Evolutionary conservation across 129 eudicot species (phyloP).

Genomic region (Gnaphalium uliginosum): DNA sequence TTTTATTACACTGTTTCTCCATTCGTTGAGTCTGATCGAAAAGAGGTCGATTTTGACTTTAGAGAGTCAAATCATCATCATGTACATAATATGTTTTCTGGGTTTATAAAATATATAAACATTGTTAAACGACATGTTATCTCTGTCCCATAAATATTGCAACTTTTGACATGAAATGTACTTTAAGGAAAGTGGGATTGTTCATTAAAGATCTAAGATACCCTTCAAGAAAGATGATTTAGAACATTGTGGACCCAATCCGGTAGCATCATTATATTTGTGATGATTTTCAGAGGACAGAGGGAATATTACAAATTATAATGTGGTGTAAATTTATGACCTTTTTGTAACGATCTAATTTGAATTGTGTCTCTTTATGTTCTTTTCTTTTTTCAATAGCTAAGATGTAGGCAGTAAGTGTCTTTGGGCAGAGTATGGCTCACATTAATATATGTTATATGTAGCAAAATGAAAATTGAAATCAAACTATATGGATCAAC

Average conservation of each 20-base stretch:
- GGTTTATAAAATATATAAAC: neutral
- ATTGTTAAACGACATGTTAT: neutral
- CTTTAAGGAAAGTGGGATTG: slow-evolving; percentile 2
- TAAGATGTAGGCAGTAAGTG: slow-evolving; percentile 8
- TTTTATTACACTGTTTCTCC: neutral
- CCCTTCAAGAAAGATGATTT: neutral
- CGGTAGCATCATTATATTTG: neutral
- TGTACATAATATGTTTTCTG: slow-evolving; percentile 3
- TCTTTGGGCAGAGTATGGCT: neutral
- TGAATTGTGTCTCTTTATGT: slow-evolving; percentile 7
- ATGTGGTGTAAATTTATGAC: neutral
- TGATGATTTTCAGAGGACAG: neutral
- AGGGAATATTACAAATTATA: neutral
- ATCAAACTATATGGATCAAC: neutral
- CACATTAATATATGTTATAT: neutral
- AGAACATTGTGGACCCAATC: slow-evolving; percentile 7
- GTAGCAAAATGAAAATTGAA: neutral
- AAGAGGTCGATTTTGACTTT: slow-evolving; percentile 6
- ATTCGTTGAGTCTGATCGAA: neutral
- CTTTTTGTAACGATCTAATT: neutral
- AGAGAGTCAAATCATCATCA: neutral
- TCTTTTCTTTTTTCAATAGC: neutral
- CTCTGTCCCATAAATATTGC: neutral
- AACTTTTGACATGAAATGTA: slow-evolving; percentile 8
- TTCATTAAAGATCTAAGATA: neutral